Evolutionary conservation across 1,139 yeast genomes (phyloP).

Genomic region (Nakaseomyces delphensis): DNA sequence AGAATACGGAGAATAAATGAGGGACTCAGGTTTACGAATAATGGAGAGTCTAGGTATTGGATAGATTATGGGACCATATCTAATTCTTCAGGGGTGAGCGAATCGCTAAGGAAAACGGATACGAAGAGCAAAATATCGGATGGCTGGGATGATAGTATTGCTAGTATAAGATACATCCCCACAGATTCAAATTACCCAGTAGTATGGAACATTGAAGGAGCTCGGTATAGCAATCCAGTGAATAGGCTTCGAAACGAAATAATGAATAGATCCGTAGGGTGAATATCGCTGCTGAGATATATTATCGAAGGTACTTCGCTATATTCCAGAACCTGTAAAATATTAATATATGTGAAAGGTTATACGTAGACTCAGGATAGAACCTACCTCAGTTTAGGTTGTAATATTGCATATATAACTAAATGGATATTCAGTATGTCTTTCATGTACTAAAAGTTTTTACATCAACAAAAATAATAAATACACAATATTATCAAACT

Average conservation of each 20-base stretch:
- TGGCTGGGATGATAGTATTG: constrained; percentile 42
- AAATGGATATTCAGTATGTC: too few species aligned
- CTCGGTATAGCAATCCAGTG: constrained; percentile 32
- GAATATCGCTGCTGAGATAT: too few species aligned
- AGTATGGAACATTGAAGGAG: constrained; percentile 38
- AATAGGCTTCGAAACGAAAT: constrained; percentile 27
- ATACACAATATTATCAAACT: too few species aligned
- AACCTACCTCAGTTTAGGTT: too few species aligned
- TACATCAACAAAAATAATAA: too few species aligned
- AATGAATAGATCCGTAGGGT: constrained; percentile 13
- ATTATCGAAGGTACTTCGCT: too few species aligned
- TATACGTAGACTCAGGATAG: too few species aligned
- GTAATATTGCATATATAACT: too few species aligned
- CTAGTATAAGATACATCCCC: constrained; percentile 21
- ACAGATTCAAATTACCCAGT: constrained; percentile 46
- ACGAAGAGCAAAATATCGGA: constrained; percentile 33
- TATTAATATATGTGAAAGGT: too few species aligned
- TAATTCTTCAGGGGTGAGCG: constrained; percentile 6
- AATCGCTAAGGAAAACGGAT: constrained; percentile 8
- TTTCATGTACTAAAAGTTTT: too few species aligned
- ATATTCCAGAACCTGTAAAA: too few species aligned
- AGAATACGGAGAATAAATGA: constrained; percentile 67
- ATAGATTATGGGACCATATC: constrained; percentile 32
- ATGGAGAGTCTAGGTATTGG: constrained; percentile 84
- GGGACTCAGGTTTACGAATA: constrained; percentile 72